Percentiles rank a stretch among this genome's conserved stretches.
These are phyloP conservation scores for Neonectria coccinea DNA, from an alignment of 2,329 filamentous ascomycete species.

Conservation along the genomic window DNA sequence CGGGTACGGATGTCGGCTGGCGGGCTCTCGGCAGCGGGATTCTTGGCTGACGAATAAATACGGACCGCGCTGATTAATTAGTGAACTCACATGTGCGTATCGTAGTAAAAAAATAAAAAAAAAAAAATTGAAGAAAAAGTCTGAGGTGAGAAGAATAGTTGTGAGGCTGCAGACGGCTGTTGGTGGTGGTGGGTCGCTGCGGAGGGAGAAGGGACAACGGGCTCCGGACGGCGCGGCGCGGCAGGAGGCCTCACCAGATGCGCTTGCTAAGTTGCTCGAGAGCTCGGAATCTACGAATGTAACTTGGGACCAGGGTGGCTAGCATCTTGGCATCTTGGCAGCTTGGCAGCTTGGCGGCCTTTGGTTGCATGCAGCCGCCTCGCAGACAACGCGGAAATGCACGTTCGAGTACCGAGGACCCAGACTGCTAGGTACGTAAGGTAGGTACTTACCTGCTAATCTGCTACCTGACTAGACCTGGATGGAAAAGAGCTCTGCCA, in stretches of 20 bases:
- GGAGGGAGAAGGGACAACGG: conserved; percentile 23
- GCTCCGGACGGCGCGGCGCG: conserved; percentile 18
- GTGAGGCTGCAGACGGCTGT: conserved; percentile 2
- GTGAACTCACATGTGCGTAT: background rate
- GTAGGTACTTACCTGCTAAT: too few species aligned
- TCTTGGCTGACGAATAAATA: background rate
- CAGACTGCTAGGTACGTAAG: too few species aligned
- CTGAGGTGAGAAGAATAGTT: too few species aligned
- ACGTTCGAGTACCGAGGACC: conserved; percentile 9
- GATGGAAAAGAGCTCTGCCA: conserved; percentile 30
- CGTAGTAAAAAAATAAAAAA: too few species aligned
- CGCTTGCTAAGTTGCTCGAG: background rate
- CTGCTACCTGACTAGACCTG: too few species aligned
- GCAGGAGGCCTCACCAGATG: conserved; percentile 31
- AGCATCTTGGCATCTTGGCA: conserved; percentile 2
- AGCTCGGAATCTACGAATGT: background rate
- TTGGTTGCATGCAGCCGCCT: background rate
- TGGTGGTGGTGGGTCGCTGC: conserved; percentile 25
- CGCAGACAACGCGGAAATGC: conserved; percentile 13
- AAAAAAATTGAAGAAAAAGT: too few species aligned
- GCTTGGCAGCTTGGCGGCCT: background rate
- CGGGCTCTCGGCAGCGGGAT: conserved; percentile 8
- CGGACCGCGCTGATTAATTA: background rate
- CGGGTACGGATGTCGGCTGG: conserved; percentile 7
- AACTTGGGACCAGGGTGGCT: conserved; percentile 1